Evolutionary conservation across 2,329 filamentous ascomycete species (phyloP).

Genomic region (Anisogramma anomala): DNA sequence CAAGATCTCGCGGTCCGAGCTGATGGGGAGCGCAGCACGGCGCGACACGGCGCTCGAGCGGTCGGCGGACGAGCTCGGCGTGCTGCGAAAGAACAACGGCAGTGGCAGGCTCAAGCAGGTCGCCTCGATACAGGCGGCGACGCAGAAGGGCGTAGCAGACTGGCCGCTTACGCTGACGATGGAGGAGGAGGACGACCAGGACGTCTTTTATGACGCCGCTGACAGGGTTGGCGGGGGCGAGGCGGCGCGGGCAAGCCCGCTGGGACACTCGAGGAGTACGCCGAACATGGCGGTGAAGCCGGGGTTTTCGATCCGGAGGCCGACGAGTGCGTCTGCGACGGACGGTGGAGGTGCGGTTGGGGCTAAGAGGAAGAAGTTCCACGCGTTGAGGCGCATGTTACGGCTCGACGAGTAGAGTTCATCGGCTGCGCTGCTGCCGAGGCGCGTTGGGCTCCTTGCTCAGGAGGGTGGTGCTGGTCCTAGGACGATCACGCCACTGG

Average conservation of each 20-base stretch:
- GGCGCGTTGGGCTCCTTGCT: no score
- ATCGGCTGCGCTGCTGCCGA: not conserved
- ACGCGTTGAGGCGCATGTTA: constrained; percentile 54
- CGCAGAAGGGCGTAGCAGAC: constrained; percentile 17
- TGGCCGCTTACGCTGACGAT: constrained; percentile 36
- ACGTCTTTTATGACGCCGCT: constrained; percentile 23
- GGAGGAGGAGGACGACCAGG: constrained; percentile 21
- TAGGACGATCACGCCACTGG: not conserved
- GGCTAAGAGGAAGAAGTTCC: constrained; percentile 55
- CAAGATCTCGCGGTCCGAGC: constrained; percentile 42
- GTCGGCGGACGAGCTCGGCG: constrained; percentile 39
- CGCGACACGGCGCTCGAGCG: constrained; percentile 53
- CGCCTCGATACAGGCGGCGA: constrained; percentile 19
- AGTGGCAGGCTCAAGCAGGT: constrained; percentile 27
- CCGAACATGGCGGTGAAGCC: constrained; percentile 17
- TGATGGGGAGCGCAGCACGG: constrained; percentile 46
- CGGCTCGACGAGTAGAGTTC: constrained; percentile 32
- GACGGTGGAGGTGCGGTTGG: constrained; percentile 11
- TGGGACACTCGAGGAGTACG: constrained; percentile 5
- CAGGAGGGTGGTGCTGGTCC: no score
- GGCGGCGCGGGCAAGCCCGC: constrained; percentile 14
- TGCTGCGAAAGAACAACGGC: constrained; percentile 28
- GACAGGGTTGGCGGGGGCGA: constrained; percentile 19
- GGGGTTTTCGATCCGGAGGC: constrained; percentile 26
- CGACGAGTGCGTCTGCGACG: constrained; percentile 18